phyloP scores from a whole-genome alignment of 352 stramenopile species.

The Phytophthora tentaculata region DNA sequence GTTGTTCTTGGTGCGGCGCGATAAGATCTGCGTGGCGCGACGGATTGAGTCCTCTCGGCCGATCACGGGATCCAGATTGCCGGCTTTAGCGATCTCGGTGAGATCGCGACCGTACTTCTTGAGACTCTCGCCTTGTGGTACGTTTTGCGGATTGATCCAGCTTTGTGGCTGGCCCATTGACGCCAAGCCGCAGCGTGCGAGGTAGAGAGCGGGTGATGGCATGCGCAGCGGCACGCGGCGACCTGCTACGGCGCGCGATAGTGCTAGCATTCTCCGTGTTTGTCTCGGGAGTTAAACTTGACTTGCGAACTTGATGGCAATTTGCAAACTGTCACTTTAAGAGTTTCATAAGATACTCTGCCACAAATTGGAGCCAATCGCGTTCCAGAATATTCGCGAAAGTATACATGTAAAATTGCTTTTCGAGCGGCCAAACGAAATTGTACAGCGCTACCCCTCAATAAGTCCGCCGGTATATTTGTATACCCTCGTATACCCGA shows the following conservation, averaged over 20 bases:
- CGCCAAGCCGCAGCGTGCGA: conserved; percentile 10
- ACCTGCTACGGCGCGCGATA: conserved; percentile 16
- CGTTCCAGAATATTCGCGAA: conserved; percentile 13
- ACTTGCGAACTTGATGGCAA: conserved; percentile 10
- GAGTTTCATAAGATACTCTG: too few species aligned
- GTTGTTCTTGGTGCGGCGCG: conserved; percentile 98
- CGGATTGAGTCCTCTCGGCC: conserved; percentile 96
- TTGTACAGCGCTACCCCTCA: too few species aligned
- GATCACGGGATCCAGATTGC: conserved; percentile 93
- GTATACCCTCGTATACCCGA: too few species aligned
- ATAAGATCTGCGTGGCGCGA: conserved; percentile 95
- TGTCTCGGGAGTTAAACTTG: not conserved
- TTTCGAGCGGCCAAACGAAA: too few species aligned
- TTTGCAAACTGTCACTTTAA: conserved; percentile 11
- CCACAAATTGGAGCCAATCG: too few species aligned
- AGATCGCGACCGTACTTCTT: conserved; percentile 81
- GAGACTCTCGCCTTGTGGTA: conserved; percentile 79
- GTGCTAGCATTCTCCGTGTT: conserved; percentile 13
- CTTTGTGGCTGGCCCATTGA: conserved; percentile 32
- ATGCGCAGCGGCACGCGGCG: conserved; percentile 12
- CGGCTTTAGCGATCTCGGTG: conserved; percentile 71
- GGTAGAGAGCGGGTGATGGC: not conserved
- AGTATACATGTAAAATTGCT: too few species aligned
- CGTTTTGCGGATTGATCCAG: conserved; percentile 87
- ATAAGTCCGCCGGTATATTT: too few species aligned